Conservation (phyloP, 2,329 filamentous ascomycete species). For the Periconia sp. region DNA sequence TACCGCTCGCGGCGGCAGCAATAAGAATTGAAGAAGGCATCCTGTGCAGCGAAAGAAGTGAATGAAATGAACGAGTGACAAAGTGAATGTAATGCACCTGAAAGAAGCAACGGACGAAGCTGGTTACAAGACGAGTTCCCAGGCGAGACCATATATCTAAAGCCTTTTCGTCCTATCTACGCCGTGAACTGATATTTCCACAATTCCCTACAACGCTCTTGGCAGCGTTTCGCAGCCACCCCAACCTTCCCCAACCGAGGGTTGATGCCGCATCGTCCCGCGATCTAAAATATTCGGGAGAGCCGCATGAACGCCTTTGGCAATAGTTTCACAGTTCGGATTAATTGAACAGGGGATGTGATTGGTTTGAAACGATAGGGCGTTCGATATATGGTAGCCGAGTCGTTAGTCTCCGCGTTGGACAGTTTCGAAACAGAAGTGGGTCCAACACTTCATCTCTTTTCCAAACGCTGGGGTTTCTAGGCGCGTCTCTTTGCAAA, state of each 20-base stretch:
- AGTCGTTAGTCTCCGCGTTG: conserved; percentile 2
- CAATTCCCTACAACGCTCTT: background rate
- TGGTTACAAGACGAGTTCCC: background rate
- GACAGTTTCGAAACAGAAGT: conserved; percentile 4
- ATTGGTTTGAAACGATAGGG: background rate
- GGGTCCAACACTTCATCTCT: too few relatives aligned
- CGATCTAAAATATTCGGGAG: background rate
- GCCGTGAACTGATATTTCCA: background rate
- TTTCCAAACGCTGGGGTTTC: too few relatives aligned
- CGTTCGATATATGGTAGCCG: conserved; percentile 1
- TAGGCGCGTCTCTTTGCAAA: too few relatives aligned
- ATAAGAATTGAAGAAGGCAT: conserved; percentile 39
- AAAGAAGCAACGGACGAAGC: background rate
- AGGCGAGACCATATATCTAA: too few relatives aligned
- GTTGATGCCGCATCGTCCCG: too few relatives aligned
- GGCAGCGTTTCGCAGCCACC: background rate
- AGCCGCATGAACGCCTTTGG: background rate
- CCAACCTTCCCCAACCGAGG: background rate
- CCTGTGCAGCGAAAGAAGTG: conserved; percentile 24
- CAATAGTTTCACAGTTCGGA: background rate
- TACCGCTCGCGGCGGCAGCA: conserved; percentile 23
- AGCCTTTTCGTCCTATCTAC: background rate
- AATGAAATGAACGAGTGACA: conserved; percentile 5
- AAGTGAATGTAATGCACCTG: background rate
- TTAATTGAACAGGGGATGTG: background rate